Conservation (phyloP, 2,329 filamentous ascomycete genomes). For the Cladobotryum mycophilum region DNA sequence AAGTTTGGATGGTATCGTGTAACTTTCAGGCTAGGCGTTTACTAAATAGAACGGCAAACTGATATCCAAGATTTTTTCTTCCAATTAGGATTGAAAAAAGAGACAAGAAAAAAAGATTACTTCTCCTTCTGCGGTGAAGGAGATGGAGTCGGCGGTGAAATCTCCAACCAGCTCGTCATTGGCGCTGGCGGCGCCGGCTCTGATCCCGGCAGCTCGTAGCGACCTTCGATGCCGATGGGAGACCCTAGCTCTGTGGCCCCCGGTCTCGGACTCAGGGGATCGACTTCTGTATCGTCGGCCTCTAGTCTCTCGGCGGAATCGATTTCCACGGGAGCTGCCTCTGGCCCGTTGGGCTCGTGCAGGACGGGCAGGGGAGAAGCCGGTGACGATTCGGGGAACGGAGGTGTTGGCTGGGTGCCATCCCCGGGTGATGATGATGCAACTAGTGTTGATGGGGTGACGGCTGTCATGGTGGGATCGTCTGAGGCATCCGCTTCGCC, state of each 20-base stretch:
- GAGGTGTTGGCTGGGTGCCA: not conserved
- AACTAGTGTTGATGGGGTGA: too few species aligned
- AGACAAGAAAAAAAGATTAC: too few species aligned
- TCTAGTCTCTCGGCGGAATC: slow-evolving; percentile 27
- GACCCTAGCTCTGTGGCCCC: too few species aligned
- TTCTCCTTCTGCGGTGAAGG: too few species aligned
- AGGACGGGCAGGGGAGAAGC: not conserved
- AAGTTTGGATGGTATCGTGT: slow-evolving; percentile 20
- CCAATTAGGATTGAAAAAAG: too few species aligned
- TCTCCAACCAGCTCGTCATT: too few species aligned
- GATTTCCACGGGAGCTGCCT: slow-evolving; percentile 47
- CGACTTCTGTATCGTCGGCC: not conserved
- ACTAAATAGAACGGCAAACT: slow-evolving; percentile 18
- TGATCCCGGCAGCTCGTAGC: slow-evolving; percentile 4
- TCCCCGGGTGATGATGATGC: too few species aligned
- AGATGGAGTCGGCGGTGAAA: too few species aligned
- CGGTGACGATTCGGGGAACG: not conserved
- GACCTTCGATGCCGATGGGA: not conserved
- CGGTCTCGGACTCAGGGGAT: too few species aligned
- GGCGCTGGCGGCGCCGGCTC: slow-evolving; percentile 5
- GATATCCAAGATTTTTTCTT: not conserved
- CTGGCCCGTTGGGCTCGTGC: not conserved
- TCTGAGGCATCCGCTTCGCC: too few species aligned
- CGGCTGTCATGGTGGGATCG: slow-evolving; percentile 2
- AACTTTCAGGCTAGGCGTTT: slow-evolving; percentile 24